Evolutionary conservation across 164 flowering plant genomes (phyloP), one percentile per base, ranked within the genome.

Genomic region (Nymphaea colorata): DNA sequence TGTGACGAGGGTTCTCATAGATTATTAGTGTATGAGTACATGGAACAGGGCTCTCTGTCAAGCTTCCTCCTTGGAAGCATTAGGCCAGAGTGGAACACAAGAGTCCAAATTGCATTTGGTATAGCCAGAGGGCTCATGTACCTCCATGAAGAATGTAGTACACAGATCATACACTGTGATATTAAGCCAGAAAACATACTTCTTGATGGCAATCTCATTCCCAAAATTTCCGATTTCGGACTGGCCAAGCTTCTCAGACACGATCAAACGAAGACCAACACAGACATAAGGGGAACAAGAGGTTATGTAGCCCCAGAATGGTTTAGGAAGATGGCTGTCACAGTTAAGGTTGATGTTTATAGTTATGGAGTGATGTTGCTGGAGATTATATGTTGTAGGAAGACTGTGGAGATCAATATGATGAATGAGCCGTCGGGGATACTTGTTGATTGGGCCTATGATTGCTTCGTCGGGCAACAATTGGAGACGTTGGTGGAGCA

Each of bases 151-250:
- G 75, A 72, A 36, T 72, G 75, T 6, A 70, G 66, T 5, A 72
- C 70, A 16, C 75, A 65, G 67, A 68, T 75, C 72, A 72, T 76
- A 61, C 78, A 72, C 16, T 72, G 75, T 16, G 78, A 76, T 53
- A 72, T 76, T 36, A 76, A 76, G 70, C 78, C 78, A 10, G 70
- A 67, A 42, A 76, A 76, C 41, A 73, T 76, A 45, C 66, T 76
- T 17, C 70, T 72, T 41, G 78, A 70, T 47, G 59, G 64, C 3
- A 55, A 67, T 16, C 59, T 43, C 64, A 71, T 68, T 4, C 75
- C 76, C 0, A 79, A 79, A 61, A 76, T 79, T 6, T 69, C 81
- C 3, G 79, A 79, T 66, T 79, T 79, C 70, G 81, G 81, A 0
- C 42, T 75, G 2, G 76, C 78, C n/a, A 75, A 78, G 70, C 68